Conservation (phyloP, 176 grass and related monocot genomes). For the Canna indica region DNA sequence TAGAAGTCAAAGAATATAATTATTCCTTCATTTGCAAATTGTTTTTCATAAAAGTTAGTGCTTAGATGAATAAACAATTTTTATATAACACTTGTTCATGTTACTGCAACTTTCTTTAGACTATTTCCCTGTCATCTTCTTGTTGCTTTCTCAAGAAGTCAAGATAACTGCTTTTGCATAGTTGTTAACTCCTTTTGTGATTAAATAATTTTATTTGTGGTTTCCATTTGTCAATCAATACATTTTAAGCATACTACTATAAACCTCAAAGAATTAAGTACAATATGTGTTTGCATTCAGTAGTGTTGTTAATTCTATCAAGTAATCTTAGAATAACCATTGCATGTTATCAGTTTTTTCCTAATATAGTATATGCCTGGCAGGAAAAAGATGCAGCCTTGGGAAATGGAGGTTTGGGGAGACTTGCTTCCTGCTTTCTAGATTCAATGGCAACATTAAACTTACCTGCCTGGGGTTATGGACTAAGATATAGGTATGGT, state of each 20-base stretch:
- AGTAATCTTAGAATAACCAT: no score
- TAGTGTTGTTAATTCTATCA: no score
- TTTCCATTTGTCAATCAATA: background rate
- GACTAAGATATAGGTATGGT: conserved; percentile 85
- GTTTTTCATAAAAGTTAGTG: background rate
- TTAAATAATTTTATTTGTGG: background rate
- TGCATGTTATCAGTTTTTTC: background rate
- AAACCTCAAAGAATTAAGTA: no score
- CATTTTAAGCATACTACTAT: background rate
- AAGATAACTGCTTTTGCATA: background rate
- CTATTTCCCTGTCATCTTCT: background rate
- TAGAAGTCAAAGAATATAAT: background rate
- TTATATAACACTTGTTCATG: background rate
- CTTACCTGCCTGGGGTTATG: conserved; percentile 97
- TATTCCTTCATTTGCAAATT: background rate
- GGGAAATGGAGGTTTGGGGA: conserved; percentile 96
- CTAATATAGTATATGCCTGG: background rate
- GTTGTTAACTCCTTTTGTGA: no score
- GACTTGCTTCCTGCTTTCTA: conserved; percentile 95
- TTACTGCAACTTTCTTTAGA: background rate
- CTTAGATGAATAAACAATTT: background rate
- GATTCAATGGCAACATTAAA: conserved; percentile 98
- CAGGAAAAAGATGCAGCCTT: conserved; percentile 90
- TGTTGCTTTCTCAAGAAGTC: background rate
- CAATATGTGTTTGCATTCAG: no score